Conservation (phyloP, 2,329 filamentous ascomycete species). For the Aspergillus sergii region DNA sequence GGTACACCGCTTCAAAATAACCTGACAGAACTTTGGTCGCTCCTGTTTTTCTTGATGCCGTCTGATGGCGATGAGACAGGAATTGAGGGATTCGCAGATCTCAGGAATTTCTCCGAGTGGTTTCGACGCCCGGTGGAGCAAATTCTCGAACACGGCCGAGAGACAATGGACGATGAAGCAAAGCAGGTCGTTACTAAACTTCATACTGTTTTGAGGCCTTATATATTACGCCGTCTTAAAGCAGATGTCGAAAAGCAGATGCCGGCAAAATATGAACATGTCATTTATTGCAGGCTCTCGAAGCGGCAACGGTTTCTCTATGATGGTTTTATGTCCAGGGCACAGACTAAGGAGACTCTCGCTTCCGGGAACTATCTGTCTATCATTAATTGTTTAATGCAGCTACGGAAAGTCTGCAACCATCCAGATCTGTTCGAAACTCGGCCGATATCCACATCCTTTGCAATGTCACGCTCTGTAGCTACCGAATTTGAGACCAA, state of each 20-base stretch:
- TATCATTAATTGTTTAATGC: conserved; percentile 98
- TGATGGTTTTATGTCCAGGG: conserved; percentile 90
- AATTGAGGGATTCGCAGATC: conserved; percentile 84
- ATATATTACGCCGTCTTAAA: conserved; percentile 86
- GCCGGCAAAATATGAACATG: conserved; percentile 96
- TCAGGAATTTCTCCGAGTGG: conserved; percentile 96
- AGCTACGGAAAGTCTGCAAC: conserved; percentile 95
- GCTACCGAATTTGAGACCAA: conserved; percentile 72
- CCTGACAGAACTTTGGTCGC: conserved; percentile 92
- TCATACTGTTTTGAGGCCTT: conserved; percentile 90
- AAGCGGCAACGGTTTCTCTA: conserved; percentile 95
- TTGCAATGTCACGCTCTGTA: conserved; percentile 83
- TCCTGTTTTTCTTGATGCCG: conserved; percentile 95
- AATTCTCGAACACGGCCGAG: conserved; percentile 90
- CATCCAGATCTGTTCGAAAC: conserved; percentile 97
- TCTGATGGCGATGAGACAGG: conserved; percentile 73
- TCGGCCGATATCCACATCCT: conserved; percentile 93
- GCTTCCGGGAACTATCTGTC: conserved; percentile 94
- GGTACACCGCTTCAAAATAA: conserved; percentile 97
- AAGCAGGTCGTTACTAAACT: conserved; percentile 89
- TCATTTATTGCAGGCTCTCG: conserved; percentile 91
- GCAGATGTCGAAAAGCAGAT: conserved; percentile 98
- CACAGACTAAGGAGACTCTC: conserved; percentile 85
- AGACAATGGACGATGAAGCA: conserved; percentile 92
- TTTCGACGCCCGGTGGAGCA: conserved; percentile 94